These are phyloP conservation scores for Tolypocladium paradoxum DNA, from an alignment of 2,329 filamentous ascomycete species.

Conservation along the genomic window DNA sequence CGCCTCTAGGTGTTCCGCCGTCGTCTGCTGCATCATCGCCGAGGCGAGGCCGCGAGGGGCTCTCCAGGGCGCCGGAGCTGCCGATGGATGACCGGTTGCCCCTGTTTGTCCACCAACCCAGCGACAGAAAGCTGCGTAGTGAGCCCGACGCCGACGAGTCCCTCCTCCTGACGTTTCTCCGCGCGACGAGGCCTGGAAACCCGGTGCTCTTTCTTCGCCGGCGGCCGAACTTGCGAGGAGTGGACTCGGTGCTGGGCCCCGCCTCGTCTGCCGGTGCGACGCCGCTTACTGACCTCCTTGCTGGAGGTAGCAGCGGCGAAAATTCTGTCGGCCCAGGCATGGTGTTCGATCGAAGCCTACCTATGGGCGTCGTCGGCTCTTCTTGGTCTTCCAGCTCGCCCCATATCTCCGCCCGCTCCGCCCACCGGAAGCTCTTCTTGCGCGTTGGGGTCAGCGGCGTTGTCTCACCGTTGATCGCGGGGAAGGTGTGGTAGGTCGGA, in stretches of 20 bases:
- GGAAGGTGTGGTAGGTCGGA: constrained; percentile 38
- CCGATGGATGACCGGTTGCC: constrained; percentile 4
- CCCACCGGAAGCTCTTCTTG: constrained; percentile 42
- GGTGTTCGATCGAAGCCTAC: constrained; percentile 37
- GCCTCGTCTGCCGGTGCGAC: constrained; percentile 15
- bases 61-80: constrained; percentile 3
- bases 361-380: constrained; percentile 26
- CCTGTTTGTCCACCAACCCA: constrained; percentile 40
- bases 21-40: constrained; percentile 11
- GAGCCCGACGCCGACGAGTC: constrained; percentile 36
- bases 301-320: constrained; percentile 26
- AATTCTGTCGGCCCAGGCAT: constrained; percentile 31
- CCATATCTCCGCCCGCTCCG: constrained; percentile 75
- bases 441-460: constrained; percentile 28
- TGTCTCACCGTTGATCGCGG: constrained; percentile 24
- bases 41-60: constrained; percentile 5
- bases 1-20: constrained; percentile 2
- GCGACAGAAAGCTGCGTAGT: constrained; percentile 39
- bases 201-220: constrained; percentile 48
- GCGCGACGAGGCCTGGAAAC: constrained; percentile 49
- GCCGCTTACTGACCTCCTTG: constrained; percentile 21
- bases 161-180: constrained; percentile 29
- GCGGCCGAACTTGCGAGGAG: constrained; percentile 22
- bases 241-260: constrained; percentile 18
- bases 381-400: constrained; percentile 73